Evolutionary conservation across 1,284 basidiomycete species (phyloP).

Genomic region (Volvariella volvacea): DNA sequence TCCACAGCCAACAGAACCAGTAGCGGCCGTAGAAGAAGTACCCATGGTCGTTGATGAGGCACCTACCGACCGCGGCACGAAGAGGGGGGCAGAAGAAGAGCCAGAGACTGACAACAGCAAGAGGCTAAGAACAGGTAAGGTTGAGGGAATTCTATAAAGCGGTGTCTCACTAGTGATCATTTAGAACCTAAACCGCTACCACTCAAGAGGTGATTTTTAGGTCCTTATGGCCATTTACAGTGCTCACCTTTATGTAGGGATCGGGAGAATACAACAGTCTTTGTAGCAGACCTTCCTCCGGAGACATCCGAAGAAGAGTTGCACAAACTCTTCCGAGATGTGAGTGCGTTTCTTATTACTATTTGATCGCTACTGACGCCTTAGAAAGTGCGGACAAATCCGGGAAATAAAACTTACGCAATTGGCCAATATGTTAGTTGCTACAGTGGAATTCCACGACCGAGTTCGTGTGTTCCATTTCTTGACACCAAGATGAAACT

Average conservation of each 20-base stretch:
- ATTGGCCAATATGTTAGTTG: constrained; percentile 52
- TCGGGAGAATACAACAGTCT: constrained; percentile 91
- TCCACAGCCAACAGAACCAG: constrained; percentile 10
- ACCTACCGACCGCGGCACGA: constrained; percentile 35
- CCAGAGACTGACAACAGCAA: constrained; percentile 37
- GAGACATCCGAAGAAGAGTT: constrained; percentile 62
- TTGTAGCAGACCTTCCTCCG: constrained; percentile 69
- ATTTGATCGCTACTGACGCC: constrained; percentile 3
- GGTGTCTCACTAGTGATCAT: no score
- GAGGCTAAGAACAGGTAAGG: constrained; percentile 54
- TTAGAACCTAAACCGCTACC: constrained; percentile 38
- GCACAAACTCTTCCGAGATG: constrained; percentile 78
- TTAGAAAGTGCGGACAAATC: constrained; percentile 71
- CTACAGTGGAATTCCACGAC: constrained; percentile 75
- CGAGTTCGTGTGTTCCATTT: constrained; percentile 37
- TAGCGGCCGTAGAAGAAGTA: constrained; percentile 10
- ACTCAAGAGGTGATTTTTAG: constrained; percentile 49
- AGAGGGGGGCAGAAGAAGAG: constrained; percentile 59
- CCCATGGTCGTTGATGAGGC: constrained; percentile 49
- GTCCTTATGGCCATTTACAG: not conserved
- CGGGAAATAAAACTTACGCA: constrained; percentile 74
- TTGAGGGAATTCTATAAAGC: no score
- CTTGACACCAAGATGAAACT: not conserved
- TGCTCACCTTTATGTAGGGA: constrained; percentile 49
- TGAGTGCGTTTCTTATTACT: constrained; percentile 30